Percentiles rank a stretch among this genome's conserved stretches.
Evolutionary conservation across 176 grass and related monocot genomes (phyloP).

Genomic region (Oryza australiensis): DNA sequence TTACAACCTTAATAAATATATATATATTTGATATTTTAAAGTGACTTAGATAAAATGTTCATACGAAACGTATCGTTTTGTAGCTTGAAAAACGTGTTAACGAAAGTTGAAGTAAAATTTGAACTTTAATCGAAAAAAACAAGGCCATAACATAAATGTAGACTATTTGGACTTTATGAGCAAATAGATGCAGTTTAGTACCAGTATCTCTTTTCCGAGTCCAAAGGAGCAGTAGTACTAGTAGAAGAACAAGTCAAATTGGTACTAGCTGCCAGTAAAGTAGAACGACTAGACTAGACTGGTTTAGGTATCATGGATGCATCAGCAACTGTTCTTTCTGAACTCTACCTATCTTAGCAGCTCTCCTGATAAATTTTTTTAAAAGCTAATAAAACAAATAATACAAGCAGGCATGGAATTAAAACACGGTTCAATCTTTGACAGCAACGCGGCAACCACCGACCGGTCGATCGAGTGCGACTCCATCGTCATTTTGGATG

Average conservation of each 20-base stretch:
- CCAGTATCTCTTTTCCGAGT: background rate
- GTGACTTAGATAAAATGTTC: no score
- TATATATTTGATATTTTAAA: no score
- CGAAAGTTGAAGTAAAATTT: no score
- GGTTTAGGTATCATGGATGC: background rate
- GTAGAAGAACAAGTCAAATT: background rate
- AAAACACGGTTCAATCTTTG: background rate
- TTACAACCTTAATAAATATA: no score
- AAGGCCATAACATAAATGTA: no score
- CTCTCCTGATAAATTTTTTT: background rate
- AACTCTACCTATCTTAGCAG: background rate
- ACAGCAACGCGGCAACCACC: constrained; percentile 39
- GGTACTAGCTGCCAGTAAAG: background rate
- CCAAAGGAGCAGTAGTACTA: background rate
- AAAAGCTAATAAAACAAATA: background rate
- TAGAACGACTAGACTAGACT: background rate
- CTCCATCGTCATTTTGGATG: background rate
- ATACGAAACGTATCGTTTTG: no score
- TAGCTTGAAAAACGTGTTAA: no score
- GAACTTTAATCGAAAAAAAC: no score
- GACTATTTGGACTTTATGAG: background rate
- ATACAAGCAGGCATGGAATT: background rate
- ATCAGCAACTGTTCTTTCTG: background rate
- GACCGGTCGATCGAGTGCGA: constrained; percentile 5
- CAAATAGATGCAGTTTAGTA: background rate